Conservation (phyloP, 495 filamentous ascomycete species). For the Podospora anserina region DNA sequence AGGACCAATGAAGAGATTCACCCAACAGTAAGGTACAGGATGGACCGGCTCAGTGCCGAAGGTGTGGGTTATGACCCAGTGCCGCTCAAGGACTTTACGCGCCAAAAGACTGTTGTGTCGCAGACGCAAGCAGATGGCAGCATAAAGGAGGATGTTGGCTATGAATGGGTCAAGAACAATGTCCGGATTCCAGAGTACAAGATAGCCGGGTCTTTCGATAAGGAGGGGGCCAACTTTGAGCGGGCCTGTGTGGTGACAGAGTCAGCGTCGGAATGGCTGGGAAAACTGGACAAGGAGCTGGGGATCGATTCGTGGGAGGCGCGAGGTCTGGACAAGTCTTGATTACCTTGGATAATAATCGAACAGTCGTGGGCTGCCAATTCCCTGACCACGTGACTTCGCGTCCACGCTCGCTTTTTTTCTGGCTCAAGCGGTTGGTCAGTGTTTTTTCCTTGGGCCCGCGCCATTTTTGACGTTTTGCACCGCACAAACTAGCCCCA, state of each 20-base stretch:
- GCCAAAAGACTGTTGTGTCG: not conserved
- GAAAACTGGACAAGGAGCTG: conserved; percentile 13
- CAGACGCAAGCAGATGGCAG: not conserved
- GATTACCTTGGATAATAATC: no score
- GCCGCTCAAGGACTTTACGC: conserved; percentile 12
- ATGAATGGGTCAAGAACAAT: conserved; percentile 17
- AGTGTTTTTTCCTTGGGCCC: conserved; percentile 3
- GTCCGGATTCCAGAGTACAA: conserved; percentile 20
- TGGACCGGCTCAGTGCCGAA: conserved; percentile 6
- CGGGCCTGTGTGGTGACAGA: conserved; percentile 9
- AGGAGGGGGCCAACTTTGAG: conserved; percentile 4
- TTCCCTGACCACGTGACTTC: conserved; percentile 25
- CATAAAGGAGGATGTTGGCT: conserved; percentile 3
- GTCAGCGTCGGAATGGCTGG: conserved; percentile 3
- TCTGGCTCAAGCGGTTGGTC: conserved; percentile 11
- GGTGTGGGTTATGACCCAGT: conserved; percentile 10
- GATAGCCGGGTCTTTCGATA: conserved; percentile 8
- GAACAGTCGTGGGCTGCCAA: not conserved
- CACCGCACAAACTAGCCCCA: not conserved
- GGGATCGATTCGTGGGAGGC: conserved; percentile 8
- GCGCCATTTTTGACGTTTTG: conserved; percentile 16
- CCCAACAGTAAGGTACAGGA: conserved; percentile 9
- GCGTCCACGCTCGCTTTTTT: conserved; percentile 19
- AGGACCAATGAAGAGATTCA: conserved; percentile 18
- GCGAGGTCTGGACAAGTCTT: not conserved